Evolutionary conservation across 768 basidiomycete genomes (phyloP).

Genomic region (Pleurotus giganteus): DNA sequence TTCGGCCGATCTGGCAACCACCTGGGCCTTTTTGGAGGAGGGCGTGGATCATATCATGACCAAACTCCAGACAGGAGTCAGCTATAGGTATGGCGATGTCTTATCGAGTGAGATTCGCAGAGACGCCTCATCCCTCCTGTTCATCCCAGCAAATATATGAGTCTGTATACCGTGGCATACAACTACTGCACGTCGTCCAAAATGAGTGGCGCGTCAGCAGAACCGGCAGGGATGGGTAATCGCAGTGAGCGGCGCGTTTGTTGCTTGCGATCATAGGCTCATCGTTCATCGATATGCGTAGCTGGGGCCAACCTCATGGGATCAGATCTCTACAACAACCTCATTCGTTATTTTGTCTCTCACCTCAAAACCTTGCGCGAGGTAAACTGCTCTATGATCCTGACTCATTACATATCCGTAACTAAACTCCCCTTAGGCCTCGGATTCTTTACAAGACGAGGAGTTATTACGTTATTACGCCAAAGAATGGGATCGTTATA

Average conservation of each 20-base stretch:
- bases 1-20: slow-evolving; percentile 74
- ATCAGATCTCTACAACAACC: slow-evolving; percentile 93
- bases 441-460: slow-evolving; percentile 82
- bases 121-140: not conserved
- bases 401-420: slow-evolving; percentile 11
- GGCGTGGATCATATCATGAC: slow-evolving; percentile 93
- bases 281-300: slow-evolving; percentile 27
- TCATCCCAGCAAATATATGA: slow-evolving; percentile 73
- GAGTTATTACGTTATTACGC: slow-evolving; percentile 90
- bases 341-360: slow-evolving; percentile 84
- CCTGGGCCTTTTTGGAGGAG: slow-evolving; percentile 86
- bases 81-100: slow-evolving; percentile 49
- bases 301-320: slow-evolving; percentile 96
- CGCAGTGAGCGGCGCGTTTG: slow-evolving; percentile 58
- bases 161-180: slow-evolving; percentile 88
- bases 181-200: slow-evolving; percentile 95
- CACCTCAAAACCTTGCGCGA: slow-evolving; percentile 74
- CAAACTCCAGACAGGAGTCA: slow-evolving; percentile 83
- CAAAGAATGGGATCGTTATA: slow-evolving; percentile 93
- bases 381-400: slow-evolving; percentile 15
- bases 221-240: slow-evolving; percentile 53
- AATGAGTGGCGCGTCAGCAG: slow-evolving; percentile 55
- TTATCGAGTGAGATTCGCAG: slow-evolving; percentile 1
- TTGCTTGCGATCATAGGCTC: slow-evolving; percentile 31
- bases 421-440: slow-evolving; percentile 46